These are phyloP conservation scores for Aspergillus ostianus DNA, from an alignment of 495 filamentous ascomycete genomes.

Conservation along the genomic window DNA sequence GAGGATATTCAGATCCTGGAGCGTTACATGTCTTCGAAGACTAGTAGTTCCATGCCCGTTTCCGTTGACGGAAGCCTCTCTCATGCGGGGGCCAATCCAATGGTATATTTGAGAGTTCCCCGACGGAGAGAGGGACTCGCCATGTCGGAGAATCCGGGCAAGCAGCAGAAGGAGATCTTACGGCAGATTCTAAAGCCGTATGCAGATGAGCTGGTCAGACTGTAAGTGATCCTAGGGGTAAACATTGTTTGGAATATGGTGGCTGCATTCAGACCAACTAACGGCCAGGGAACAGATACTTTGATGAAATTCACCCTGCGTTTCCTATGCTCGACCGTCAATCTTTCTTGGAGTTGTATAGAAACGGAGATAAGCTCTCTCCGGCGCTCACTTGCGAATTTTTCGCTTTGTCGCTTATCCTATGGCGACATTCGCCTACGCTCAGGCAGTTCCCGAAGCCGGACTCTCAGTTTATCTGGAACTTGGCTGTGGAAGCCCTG, in stretches of 20 bases:
- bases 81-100: conserved; percentile 10
- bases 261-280: not conserved
- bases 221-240: conserved; percentile 17
- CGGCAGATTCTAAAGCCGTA: conserved; percentile 26
- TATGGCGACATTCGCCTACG: conserved; percentile 23
- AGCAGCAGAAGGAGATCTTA: conserved; percentile 16
- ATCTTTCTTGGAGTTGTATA: conserved; percentile 23
- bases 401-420: conserved; percentile 29
- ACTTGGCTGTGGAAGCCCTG: conserved; percentile 31
- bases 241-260: not conserved
- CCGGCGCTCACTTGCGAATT: conserved; percentile 32
- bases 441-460: conserved; percentile 20
- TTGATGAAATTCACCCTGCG: conserved; percentile 32
- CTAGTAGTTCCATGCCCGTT: not conserved
- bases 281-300: conserved; percentile 22
- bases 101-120: conserved; percentile 22
- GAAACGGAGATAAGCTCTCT: conserved; percentile 23
- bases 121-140: conserved; percentile 28
- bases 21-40: conserved; percentile 28
- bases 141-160: conserved; percentile 28
- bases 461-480: conserved; percentile 32
- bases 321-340: conserved; percentile 38
- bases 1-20: conserved; percentile 28
- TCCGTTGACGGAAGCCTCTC: not conserved
- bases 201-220: conserved; percentile 27